Evolutionary conservation across 306 rosid species (phyloP).

Genomic region (Begonia fuchsioides): DNA sequence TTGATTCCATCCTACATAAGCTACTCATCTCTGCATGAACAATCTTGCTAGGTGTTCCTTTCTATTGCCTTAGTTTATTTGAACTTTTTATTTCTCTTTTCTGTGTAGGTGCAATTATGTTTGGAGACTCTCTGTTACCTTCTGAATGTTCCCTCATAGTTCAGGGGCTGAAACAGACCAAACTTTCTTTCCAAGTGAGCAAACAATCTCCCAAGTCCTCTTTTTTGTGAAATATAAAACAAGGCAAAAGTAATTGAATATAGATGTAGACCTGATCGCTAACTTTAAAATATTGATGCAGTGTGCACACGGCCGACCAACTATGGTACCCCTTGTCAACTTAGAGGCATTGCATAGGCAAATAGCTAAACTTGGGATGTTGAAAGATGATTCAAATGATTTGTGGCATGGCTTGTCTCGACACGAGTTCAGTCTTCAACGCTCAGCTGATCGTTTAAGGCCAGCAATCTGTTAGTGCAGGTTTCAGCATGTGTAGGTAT

Average conservation of each 20-base stretch:
- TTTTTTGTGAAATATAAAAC: background rate
- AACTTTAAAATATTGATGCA: conserved; percentile 17
- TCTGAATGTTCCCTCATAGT: conserved; percentile 88
- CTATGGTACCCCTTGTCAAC: conserved; percentile 72
- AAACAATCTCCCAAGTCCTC: conserved; percentile 2
- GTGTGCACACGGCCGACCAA: conserved; percentile 98
- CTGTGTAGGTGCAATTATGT: conserved; percentile 85
- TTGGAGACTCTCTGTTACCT: conserved; percentile 85
- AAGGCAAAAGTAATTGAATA: background rate
- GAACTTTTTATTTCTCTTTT: conserved; percentile 7
- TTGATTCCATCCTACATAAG: no score
- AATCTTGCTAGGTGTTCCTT: no score
- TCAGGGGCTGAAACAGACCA: conserved; percentile 71
- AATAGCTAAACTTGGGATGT: conserved; percentile 36
- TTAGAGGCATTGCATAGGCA: conserved; percentile 77
- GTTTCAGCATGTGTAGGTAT: no score
- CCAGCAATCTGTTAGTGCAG: conserved; percentile 13
- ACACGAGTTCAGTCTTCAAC: conserved; percentile 31
- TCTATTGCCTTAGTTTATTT: background rate
- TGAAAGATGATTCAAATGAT: conserved; percentile 16
- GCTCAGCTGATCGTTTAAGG: conserved; percentile 40
- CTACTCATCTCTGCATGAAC: no score
- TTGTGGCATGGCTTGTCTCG: conserved; percentile 53
- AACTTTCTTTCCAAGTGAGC: conserved; percentile 83
- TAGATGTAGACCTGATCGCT: conserved; percentile 1